Conservation (phyloP, 1,284 basidiomycete species). For the Anthracocystis panici-leucophaei region DNA sequence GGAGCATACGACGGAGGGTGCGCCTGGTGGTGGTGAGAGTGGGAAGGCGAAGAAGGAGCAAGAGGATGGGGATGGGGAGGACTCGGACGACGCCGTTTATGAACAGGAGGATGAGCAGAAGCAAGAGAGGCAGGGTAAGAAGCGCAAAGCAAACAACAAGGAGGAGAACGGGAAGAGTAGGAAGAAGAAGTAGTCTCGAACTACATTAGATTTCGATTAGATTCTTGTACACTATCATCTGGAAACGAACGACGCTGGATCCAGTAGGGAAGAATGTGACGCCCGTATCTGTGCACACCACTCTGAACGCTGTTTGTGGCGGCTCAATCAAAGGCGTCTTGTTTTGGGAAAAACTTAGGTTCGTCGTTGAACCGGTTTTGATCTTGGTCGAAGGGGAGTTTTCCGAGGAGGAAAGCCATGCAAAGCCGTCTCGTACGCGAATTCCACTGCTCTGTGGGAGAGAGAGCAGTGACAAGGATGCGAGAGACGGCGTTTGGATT, state of each 20-base stretch:
- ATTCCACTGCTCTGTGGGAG: conserved; percentile 6
- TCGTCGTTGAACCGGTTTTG: conserved; percentile 11
- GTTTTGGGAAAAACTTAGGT: not conserved
- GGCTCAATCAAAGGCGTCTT: conserved; percentile 53
- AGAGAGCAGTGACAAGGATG: conserved; percentile 13
- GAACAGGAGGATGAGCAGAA: conserved; percentile 42
- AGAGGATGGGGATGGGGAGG: conserved; percentile 28
- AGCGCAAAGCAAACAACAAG: conserved; percentile 21
- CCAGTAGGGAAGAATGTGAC: conserved; percentile 21
- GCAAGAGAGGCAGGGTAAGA: conserved; percentile 25
- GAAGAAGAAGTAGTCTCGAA: conserved; percentile 21
- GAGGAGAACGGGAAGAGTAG: conserved; percentile 23
- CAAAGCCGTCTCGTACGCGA: not conserved
- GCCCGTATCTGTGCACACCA: conserved; percentile 58
- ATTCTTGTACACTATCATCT: not conserved
- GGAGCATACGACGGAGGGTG: conserved; percentile 27
- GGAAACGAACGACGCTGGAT: not conserved
- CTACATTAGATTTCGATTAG: not conserved
- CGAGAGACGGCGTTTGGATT: not conserved
- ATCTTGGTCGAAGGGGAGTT: conserved; percentile 10
- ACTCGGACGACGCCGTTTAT: conserved; percentile 34
- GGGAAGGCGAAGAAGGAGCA: conserved; percentile 17
- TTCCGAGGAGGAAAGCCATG: conserved; percentile 1
- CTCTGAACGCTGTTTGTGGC: conserved; percentile 40
- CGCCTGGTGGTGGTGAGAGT: not conserved